Conservation (phyloP, 495 filamentous ascomycete species). For the Penicillium chermesinum region DNA sequence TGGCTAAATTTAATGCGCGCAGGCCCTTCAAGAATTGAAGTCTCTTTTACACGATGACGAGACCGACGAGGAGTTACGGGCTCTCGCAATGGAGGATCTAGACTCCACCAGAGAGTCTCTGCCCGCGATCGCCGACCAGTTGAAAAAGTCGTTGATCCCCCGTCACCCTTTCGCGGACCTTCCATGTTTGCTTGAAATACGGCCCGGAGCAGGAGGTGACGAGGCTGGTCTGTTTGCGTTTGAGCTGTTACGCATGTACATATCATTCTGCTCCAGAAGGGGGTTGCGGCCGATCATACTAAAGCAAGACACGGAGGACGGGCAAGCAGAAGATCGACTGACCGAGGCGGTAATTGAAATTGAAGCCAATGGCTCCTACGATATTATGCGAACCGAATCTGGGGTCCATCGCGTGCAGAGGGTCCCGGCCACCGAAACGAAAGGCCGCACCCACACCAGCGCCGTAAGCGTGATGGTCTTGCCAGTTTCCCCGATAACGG, state of each 20-base stretch:
- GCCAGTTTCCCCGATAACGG: conserved; percentile 68
- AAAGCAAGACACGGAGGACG: conserved; percentile 53
- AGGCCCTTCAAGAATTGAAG: conserved; percentile 53
- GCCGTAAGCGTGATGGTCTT: conserved; percentile 88
- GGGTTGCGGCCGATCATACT: conserved; percentile 55
- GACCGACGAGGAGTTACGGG: conserved; percentile 57
- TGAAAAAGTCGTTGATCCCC: conserved; percentile 75
- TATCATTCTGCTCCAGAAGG: conserved; percentile 61
- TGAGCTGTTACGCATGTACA: conserved; percentile 87
- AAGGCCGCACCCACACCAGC: conserved; percentile 87
- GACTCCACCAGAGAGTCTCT: conserved; percentile 55
- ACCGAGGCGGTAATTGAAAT: conserved; percentile 86
- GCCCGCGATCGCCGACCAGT: conserved; percentile 50
- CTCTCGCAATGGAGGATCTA: conserved; percentile 75
- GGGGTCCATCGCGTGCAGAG: conserved; percentile 95
- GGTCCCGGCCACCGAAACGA: conserved; percentile 82
- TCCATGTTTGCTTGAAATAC: conserved; percentile 85
- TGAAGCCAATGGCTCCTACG: conserved; percentile 71
- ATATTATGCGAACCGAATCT: conserved; percentile 72
- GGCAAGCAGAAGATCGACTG: conserved; percentile 55
- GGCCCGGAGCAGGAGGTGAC: conserved; percentile 87
- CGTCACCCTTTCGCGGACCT: conserved; percentile 90
- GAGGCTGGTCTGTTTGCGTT: conserved; percentile 88
- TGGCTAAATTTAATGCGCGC: neutral
- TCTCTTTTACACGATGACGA: conserved; percentile 52